Conservation (phyloP, 192 early-diverging fungal species). For the Backusella mclennaniae region DNA sequence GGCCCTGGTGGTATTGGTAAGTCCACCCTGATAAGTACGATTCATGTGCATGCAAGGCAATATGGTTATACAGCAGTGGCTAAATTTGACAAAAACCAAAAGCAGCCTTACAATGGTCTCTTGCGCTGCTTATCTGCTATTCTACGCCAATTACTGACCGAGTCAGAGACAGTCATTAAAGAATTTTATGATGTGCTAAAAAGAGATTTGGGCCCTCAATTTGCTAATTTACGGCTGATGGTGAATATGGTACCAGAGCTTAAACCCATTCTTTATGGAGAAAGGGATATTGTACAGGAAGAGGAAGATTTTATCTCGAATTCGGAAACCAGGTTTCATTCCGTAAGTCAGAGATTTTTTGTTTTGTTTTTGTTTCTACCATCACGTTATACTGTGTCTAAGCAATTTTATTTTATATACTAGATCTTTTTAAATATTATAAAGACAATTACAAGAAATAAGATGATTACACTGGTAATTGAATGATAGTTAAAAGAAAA, state of each 20-base stretch:
- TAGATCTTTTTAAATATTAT: slow-evolving; percentile 30
- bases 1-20: slow-evolving; percentile 29
- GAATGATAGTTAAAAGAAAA: not conserved
- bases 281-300: not conserved
- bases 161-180: slow-evolving; percentile 17
- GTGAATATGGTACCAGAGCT: slow-evolving; percentile 26
- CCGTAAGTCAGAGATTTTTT: slow-evolving; percentile 10
- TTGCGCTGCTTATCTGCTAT: slow-evolving; percentile 22
- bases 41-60: slow-evolving; percentile 21
- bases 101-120: slow-evolving; percentile 23
- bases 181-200: slow-evolving; percentile 22
- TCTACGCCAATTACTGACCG: slow-evolving; percentile 22
- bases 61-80: slow-evolving; percentile 25
- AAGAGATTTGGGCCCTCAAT: slow-evolving; percentile 25
- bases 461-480: slow-evolving; percentile 30
- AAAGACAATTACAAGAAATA: slow-evolving; percentile 17
- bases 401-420: not conserved
- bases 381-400: not conserved
- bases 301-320: slow-evolving; percentile 5
- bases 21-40: slow-evolving; percentile 16
- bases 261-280: slow-evolving; percentile 14
- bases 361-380: not conserved
- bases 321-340: slow-evolving; percentile 24
- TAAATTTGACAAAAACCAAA: slow-evolving; percentile 27
- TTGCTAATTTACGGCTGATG: slow-evolving; percentile 22